phyloP scores from a whole-genome alignment of 768 basidiomycete species.

The Mrakia hoshinonis region DNA sequence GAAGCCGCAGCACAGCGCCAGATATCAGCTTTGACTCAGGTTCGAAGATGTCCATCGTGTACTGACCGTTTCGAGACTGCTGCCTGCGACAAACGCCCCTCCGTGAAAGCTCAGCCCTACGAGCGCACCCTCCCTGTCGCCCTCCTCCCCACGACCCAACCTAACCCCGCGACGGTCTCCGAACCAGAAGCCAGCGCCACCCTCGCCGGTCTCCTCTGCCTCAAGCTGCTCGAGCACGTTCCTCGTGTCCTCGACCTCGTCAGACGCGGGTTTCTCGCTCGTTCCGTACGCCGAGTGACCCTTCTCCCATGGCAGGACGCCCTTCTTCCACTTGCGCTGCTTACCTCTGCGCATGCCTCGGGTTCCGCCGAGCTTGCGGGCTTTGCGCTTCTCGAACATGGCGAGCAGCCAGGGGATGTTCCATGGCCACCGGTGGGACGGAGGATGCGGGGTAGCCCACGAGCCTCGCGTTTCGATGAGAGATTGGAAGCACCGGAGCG shows the following conservation, averaged over 20 bases:
- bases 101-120: constrained; percentile 11
- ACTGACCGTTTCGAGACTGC: background rate
- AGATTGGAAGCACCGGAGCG: background rate
- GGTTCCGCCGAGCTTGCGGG: background rate
- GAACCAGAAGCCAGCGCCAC: constrained; percentile 7
- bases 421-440: background rate
- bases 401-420: background rate
- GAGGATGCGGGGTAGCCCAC: background rate
- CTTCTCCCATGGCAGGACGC: constrained; percentile 12
- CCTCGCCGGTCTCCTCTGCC: background rate
- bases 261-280: background rate
- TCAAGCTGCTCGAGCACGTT: background rate
- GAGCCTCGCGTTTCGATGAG: background rate
- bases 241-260: background rate
- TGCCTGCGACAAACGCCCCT: background rate
- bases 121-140: background rate
- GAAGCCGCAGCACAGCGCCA: background rate
- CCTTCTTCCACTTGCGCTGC: constrained; percentile 14
- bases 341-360: background rate
- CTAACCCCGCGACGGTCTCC: background rate
- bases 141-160: background rate
- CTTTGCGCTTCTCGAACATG: background rate
- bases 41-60: background rate
- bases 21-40: no score
- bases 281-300: background rate